Conservation (phyloP, 768 basidiomycete species). For the Tulasnella sp. region DNA sequence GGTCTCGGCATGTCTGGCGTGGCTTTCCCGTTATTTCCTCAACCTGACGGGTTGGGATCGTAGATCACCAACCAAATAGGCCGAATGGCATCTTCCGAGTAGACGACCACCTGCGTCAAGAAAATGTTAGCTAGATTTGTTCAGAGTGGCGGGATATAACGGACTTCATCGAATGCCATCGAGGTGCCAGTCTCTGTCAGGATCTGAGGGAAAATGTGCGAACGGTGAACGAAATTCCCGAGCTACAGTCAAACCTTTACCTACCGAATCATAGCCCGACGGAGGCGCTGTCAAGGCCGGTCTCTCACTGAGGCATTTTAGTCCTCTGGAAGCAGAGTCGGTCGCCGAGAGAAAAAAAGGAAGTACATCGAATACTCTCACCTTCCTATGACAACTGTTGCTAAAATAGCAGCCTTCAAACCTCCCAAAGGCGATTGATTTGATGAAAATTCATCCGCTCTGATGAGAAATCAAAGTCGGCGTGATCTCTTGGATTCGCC, state of each 20-base stretch:
- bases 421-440: background rate
- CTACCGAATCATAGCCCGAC: background rate
- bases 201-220: background rate
- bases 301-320: background rate
- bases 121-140: background rate
- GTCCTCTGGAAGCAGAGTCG: background rate
- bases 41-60: background rate
- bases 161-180: conserved; percentile 1
- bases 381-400: conserved; percentile 1
- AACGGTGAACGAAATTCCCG: too few species aligned
- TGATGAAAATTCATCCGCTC: background rate
- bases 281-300: background rate
- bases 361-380: background rate
- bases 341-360: background rate
- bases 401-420: background rate
- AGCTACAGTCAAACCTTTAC: background rate
- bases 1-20: too few species aligned
- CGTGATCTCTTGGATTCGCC: background rate
- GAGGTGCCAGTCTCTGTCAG: background rate
- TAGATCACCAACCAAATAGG: conserved; percentile 6
- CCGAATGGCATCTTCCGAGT: background rate
- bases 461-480: background rate
- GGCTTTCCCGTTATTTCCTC: background rate
- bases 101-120: background rate
- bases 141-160: too few species aligned